These are phyloP conservation scores for Dothistroma septosporum DNA, from an alignment of 2,329 filamentous ascomycete genomes.

Conservation along the genomic window DNA sequence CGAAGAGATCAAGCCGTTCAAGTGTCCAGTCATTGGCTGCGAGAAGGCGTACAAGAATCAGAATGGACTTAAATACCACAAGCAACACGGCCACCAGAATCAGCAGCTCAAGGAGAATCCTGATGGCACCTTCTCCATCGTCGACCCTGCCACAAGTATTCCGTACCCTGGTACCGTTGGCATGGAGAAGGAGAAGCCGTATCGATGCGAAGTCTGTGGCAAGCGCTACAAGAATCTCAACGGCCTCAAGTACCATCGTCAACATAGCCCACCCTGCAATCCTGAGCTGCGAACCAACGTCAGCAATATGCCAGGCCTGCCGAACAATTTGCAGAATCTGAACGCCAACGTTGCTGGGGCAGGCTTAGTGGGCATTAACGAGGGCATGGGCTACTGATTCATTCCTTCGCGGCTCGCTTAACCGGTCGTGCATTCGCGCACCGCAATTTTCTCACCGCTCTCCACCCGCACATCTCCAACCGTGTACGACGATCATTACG, in stretches of 20 bases:
- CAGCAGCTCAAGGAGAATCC: slow-evolving; percentile 95
- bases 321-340: slow-evolving; percentile 41
- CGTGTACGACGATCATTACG: slow-evolving; percentile 1
- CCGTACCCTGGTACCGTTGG: slow-evolving; percentile 93
- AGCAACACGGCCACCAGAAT: slow-evolving; percentile 87
- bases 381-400: slow-evolving; percentile 29
- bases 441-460: slow-evolving; percentile 20
- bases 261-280: slow-evolving; percentile 80
- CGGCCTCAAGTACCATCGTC: slow-evolving; percentile 82
- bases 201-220: slow-evolving; percentile 92
- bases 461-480: slow-evolving; percentile 8
- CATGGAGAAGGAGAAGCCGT: slow-evolving; percentile 99
- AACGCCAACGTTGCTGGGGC: slow-evolving; percentile 50
- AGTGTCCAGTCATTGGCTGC: slow-evolving; percentile 95
- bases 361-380: slow-evolving; percentile 51
- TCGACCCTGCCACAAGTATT: slow-evolving; percentile 89
- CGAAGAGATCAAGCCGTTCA: slow-evolving; percentile 96
- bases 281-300: slow-evolving; percentile 63
- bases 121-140: slow-evolving; percentile 96
- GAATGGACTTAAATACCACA: slow-evolving; percentile 91
- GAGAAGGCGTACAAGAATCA: slow-evolving; percentile 99
- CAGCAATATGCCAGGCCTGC: slow-evolving; percentile 30
- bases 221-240: slow-evolving; percentile 99
- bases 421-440: slow-evolving; percentile 13
- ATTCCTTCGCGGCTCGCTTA: slow-evolving; percentile 18